Conservation (phyloP, 768 basidiomycete species). For the Fibroporia radiculosa region DNA sequence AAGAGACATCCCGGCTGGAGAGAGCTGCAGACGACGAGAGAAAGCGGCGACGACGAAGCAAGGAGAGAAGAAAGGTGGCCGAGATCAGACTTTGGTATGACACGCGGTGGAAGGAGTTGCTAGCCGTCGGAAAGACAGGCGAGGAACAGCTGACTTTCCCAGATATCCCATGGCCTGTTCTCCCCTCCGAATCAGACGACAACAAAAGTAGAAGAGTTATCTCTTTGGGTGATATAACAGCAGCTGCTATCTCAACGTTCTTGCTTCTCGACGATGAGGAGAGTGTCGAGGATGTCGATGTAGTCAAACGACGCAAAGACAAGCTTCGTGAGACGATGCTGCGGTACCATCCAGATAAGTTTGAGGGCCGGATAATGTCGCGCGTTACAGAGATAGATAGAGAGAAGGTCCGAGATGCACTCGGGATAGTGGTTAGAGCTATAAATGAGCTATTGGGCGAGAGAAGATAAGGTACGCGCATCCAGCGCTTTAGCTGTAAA, state of each 20-base stretch:
- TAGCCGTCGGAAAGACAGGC: conserved; percentile 24
- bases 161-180: conserved; percentile 73
- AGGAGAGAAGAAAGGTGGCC: conserved; percentile 34
- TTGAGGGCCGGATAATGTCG: conserved; percentile 63
- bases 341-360: conserved; percentile 79
- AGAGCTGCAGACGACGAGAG: conserved; percentile 46
- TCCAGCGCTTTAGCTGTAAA: too few relatives aligned
- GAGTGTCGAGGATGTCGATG: conserved; percentile 6
- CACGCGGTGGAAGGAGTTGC: conserved; percentile 44
- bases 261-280: conserved; percentile 30
- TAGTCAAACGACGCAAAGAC: conserved; percentile 47
- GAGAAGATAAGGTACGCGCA: background rate
- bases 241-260: conserved; percentile 49
- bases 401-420: conserved; percentile 47
- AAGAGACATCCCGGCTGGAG: conserved; percentile 45
- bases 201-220: background rate
- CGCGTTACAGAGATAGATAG: conserved; percentile 39
- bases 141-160: conserved; percentile 32
- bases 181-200: background rate
- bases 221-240: conserved; percentile 42
- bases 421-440: conserved; percentile 54
- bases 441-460: conserved; percentile 48
- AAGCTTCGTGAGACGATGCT: conserved; percentile 60
- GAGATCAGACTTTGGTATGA: conserved; percentile 50
- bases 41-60: conserved; percentile 39